These are phyloP conservation scores for Neoboletus brunneissimus DNA, from an alignment of 768 basidiomycete species.

Conservation along the genomic window DNA sequence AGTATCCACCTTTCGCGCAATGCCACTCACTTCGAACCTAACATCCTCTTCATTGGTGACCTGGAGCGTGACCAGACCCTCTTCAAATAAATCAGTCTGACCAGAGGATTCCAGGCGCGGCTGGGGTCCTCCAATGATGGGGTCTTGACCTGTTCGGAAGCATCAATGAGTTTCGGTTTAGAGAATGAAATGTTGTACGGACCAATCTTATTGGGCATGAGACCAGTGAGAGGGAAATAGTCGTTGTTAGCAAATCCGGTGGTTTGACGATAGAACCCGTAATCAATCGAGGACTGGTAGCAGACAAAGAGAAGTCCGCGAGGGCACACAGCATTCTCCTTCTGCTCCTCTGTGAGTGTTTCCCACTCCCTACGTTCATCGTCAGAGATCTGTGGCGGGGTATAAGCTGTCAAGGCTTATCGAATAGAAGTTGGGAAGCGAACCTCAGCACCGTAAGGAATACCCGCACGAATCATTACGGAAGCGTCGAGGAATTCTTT, in stretches of 20 bases:
- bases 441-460: neutral
- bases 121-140: neutral
- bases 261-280: neutral
- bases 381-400: neutral
- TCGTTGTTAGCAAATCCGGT: neutral
- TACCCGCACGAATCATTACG: neutral
- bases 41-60: neutral
- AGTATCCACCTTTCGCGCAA: neutral
- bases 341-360: neutral
- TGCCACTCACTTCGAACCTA: neutral
- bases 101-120: neutral
- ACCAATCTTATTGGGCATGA: neutral
- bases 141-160: neutral
- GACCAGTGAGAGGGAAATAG: neutral
- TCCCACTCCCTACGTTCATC: neutral
- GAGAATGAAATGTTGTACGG: neutral
- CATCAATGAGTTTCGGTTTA: neutral
- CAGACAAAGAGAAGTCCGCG: neutral
- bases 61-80: neutral
- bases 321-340: neutral
- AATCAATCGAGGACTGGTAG: neutral
- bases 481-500: neutral
- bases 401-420: neutral
- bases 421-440: neutral
- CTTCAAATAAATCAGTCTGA: neutral